Conservation (phyloP, 352 stramenopile species). For the Globisporangium iwayamae region DNA sequence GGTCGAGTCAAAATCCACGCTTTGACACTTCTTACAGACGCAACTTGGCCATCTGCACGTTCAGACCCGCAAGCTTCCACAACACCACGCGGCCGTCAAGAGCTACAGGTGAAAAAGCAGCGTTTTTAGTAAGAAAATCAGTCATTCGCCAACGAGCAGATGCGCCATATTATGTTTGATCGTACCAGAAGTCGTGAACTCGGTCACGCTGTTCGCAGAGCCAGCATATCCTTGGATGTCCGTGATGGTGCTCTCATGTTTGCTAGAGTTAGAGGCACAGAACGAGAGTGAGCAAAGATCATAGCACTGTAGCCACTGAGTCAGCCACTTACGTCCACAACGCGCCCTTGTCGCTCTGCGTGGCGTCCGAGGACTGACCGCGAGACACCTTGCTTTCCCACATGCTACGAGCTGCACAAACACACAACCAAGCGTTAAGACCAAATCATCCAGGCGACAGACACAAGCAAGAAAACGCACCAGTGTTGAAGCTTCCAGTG, state of each 20-base stretch:
- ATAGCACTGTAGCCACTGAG: neutral
- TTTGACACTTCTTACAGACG: slow-evolving; percentile 44
- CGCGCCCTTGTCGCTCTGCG: slow-evolving; percentile 70
- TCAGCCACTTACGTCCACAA: slow-evolving; percentile 70
- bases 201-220: slow-evolving; percentile 53
- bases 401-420: slow-evolving; percentile 53
- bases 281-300: neutral
- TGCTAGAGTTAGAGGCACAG: slow-evolving; percentile 28
- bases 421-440: slow-evolving; percentile 1
- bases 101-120: slow-evolving; percentile 26
- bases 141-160: no score
- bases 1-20: slow-evolving; percentile 1
- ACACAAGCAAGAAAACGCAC: slow-evolving; percentile 20
- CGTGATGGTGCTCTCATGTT: slow-evolving; percentile 85
- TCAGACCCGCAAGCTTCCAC: slow-evolving; percentile 73
- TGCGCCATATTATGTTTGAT: neutral
- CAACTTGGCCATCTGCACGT: slow-evolving; percentile 78
- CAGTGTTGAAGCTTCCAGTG: slow-evolving; percentile 64
- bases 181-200: slow-evolving; percentile 83
- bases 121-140: neutral
- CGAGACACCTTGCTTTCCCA: slow-evolving; percentile 85
- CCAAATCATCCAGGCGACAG: neutral
- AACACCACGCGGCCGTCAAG: slow-evolving; percentile 79
- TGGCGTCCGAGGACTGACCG: slow-evolving; percentile 80
- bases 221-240: slow-evolving; percentile 67